Percentiles rank a stretch among this genome's conserved stretches.
Conservation (phyloP, 768 basidiomycete genomes). For the Tubosaeta sp. region DNA sequence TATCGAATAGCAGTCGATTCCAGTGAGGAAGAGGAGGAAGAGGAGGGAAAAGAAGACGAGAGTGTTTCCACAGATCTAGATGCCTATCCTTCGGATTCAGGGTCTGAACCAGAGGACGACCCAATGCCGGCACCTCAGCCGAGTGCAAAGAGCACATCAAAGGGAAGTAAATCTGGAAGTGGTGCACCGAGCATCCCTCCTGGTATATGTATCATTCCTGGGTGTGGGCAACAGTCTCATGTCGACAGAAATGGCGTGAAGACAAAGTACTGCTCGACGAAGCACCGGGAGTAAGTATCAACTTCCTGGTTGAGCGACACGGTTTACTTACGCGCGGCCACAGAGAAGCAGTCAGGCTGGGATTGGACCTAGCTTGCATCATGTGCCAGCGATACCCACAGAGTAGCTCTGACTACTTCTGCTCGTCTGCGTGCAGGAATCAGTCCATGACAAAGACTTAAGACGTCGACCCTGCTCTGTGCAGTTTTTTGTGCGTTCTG, state of each 20-base stretch:
- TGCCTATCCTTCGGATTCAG: conserved; percentile 31
- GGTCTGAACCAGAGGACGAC: conserved; percentile 22
- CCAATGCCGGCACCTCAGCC: conserved; percentile 10
- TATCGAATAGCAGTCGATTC: conserved; percentile 18
- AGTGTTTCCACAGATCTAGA: conserved; percentile 27
- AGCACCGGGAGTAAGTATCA: conserved; percentile 58
- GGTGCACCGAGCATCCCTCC: conserved; percentile 1
- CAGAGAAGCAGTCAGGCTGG: conserved; percentile 56
- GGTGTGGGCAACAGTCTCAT: conserved; percentile 54
- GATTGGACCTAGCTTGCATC: conserved; percentile 53
- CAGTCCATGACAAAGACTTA: conserved; percentile 52
- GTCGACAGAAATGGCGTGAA: conserved; percentile 49
- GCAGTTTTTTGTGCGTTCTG: not conserved
- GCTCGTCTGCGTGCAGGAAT: conserved; percentile 52
- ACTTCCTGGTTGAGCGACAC: not conserved
- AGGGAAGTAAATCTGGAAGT: conserved; percentile 10
- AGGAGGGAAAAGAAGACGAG: conserved; percentile 20
- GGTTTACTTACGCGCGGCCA: conserved; percentile 7
- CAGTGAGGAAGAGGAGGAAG: conserved; percentile 24
- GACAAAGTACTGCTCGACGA: conserved; percentile 53
- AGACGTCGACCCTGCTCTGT: not conserved
- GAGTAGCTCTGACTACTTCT: conserved; percentile 59
- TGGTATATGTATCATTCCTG: conserved; percentile 52
- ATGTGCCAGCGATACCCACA: conserved; percentile 63
- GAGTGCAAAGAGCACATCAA: conserved; percentile 4